Evolutionary conservation across 2,329 filamentous ascomycete genomes (phyloP).

Genomic region (Aspergillus niger): DNA sequence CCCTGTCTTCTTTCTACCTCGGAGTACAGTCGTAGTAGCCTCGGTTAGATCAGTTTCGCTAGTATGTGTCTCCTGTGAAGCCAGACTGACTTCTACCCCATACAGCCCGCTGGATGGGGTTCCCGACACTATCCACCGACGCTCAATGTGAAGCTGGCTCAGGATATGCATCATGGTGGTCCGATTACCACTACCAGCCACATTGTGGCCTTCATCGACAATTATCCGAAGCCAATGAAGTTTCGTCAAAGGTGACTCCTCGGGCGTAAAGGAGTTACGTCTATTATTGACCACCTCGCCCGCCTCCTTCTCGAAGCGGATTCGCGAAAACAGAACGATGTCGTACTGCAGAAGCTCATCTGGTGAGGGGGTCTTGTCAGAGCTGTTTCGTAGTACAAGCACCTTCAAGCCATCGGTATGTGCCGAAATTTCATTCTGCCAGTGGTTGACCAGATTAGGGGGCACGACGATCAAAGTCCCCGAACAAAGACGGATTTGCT

Average conservation of each 20-base stretch:
- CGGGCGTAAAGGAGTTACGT: slow-evolving; percentile 47
- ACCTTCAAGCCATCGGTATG: slow-evolving; percentile 70
- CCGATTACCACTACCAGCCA: slow-evolving; percentile 66
- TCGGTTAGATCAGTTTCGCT: slow-evolving; percentile 39
- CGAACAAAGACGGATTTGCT: slow-evolving; percentile 62
- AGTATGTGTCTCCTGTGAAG: slow-evolving; percentile 42
- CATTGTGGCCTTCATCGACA: slow-evolving; percentile 86
- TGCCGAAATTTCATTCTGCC: slow-evolving; percentile 76
- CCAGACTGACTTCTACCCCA: slow-evolving; percentile 67
- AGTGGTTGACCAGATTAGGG: slow-evolving; percentile 79
- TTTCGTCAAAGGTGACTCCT: slow-evolving; percentile 64
- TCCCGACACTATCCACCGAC: slow-evolving; percentile 86
- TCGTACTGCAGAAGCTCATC: slow-evolving; percentile 68
- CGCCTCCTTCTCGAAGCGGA: slow-evolving; percentile 70
- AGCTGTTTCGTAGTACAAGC: slow-evolving; percentile 60
- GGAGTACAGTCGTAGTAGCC: slow-evolving; percentile 34
- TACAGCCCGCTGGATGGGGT: slow-evolving; percentile 84
- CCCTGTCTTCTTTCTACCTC: slow-evolving; percentile 38
- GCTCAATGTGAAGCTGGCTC: slow-evolving; percentile 60
- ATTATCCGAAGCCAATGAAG: slow-evolving; percentile 87
- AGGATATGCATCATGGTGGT: slow-evolving; percentile 61
- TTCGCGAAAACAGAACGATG: slow-evolving; percentile 74
- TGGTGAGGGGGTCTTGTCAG: slow-evolving; percentile 58
- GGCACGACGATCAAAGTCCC: slow-evolving; percentile 80
- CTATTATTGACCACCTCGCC: slow-evolving; percentile 54